Conservation (phyloP, 2,329 filamentous ascomycete species). For the Verticillium isaacii region DNA sequence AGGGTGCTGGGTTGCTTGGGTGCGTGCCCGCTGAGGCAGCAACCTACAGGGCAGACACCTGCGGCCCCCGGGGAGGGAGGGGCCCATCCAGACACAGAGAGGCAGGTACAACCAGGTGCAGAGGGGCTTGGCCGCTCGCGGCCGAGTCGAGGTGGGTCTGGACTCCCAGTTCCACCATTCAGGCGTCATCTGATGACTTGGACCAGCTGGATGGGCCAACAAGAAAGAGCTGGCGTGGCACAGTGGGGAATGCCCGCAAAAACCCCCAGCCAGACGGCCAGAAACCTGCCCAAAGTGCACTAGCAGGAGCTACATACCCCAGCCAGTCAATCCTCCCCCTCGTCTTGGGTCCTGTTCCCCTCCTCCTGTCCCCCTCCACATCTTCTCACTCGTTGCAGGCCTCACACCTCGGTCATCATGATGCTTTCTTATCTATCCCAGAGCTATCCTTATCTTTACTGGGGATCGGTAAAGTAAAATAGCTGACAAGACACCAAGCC, state of each 20-base stretch:
- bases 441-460: too few relatives aligned
- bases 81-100: not conserved
- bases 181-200: not conserved
- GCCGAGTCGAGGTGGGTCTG: not conserved
- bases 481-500: too few relatives aligned
- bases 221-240: not conserved
- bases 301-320: not conserved
- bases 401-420: not conserved
- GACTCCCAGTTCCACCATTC: not conserved
- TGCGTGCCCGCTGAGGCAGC: not conserved
- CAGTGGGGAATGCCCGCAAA: not conserved
- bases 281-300: not conserved
- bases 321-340: not conserved
- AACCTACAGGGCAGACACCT: not conserved
- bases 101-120: not conserved
- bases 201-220: not conserved
- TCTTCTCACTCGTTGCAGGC: not conserved
- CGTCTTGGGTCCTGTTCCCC: not conserved
- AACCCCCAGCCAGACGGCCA: not conserved
- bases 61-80: not conserved
- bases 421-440: too few relatives aligned
- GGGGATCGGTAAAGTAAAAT: too few relatives aligned
- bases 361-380: not conserved
- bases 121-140: not conserved
- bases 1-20: not conserved